Conservation (phyloP, 2,329 filamentous ascomycete genomes). For the Neonectria coccinea region DNA sequence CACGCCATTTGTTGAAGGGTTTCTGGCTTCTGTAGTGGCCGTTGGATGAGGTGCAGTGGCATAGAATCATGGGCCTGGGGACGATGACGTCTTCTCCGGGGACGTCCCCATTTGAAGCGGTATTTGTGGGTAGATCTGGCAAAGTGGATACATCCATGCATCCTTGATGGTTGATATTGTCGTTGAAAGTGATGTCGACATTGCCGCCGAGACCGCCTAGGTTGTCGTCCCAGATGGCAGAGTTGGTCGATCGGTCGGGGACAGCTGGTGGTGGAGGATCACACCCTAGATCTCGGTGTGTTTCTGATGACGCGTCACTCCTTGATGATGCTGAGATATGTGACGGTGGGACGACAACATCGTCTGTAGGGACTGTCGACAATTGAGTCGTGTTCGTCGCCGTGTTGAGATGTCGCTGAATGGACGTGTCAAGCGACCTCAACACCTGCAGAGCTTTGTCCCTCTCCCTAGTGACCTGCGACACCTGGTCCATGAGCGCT, state of each 20-base stretch:
- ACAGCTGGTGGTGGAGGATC: neutral
- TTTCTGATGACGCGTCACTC: neutral
- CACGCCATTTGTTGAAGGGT: constrained; percentile 41
- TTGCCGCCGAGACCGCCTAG: neutral
- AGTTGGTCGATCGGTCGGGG: neutral
- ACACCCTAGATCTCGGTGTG: neutral
- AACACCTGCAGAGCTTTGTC: constrained; percentile 36
- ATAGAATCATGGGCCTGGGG: neutral
- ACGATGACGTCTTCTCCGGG: neutral
- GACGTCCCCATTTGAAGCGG: constrained; percentile 6
- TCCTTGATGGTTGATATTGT: neutral
- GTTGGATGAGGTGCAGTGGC: constrained; percentile 5
- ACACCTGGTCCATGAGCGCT: constrained; percentile 43
- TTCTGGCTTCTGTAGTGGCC: neutral
- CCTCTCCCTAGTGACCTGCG: constrained; percentile 42
- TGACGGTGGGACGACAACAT: neutral
- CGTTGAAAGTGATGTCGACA: neutral
- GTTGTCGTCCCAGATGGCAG: neutral
- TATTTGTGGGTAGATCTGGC: neutral
- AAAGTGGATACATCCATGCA: neutral
- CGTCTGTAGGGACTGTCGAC: constrained; percentile 10
- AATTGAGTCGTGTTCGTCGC: neutral
- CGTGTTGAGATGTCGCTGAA: constrained; percentile 35
- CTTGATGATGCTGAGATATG: neutral
- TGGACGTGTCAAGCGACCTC: constrained; percentile 30